Evolutionary conservation across 805 yeast species (phyloP), one percentile per base, ranked within the genome.

Genomic region (Kockiozyma suomiensis): DNA sequence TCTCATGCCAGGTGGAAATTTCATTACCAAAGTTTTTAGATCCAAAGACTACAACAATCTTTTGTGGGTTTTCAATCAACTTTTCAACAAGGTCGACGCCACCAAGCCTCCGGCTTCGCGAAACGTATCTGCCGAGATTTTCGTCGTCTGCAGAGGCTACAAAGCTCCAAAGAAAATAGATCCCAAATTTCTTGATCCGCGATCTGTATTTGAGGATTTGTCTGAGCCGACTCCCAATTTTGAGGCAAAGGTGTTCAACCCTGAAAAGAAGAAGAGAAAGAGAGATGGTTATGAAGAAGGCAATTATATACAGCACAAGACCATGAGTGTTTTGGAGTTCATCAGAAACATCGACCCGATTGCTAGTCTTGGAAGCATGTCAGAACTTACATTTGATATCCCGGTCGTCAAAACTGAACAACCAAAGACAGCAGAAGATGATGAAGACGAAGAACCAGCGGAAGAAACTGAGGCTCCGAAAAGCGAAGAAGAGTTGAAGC

Each of bases 81-180:
- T 94, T 58, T 94, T 94, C 72, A 97, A 91, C 55, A 92, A 88
- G 72, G 98, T 94, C 55, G 98, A 94, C 75, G 99, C 99, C 19
- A 94, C 99, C 0, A 94, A 94, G 72, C 99, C 99, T 6, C 98
- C 99, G 7, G 92, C 98, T 7, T 91, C 97, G 40, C 92, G 99
- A 85, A 91, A 90, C 75, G 99, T 94, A 35, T 93, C 98, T 72
- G 99, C 99, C 1, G 99, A 94, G 80, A 94, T 94, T 70, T 94
- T 94, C 72, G 99, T 94, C 49, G 97, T 92, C 38, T 94, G 99
- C 76, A 86, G 86, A 73, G 96, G 96, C 12, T 94, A 88, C 79
- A 93, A 92, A 74, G 97, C 98, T 13, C 99, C 99, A 50, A 90
- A 92, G 74, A 90, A 88, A 73, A 75, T 94, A 64, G 99, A 94